Percentiles rank a stretch among this genome's conserved stretches.
These are phyloP conservation scores for Raffaelea ambrosiae DNA, from an alignment of 2,329 filamentous ascomycete species.

Conservation along the genomic window DNA sequence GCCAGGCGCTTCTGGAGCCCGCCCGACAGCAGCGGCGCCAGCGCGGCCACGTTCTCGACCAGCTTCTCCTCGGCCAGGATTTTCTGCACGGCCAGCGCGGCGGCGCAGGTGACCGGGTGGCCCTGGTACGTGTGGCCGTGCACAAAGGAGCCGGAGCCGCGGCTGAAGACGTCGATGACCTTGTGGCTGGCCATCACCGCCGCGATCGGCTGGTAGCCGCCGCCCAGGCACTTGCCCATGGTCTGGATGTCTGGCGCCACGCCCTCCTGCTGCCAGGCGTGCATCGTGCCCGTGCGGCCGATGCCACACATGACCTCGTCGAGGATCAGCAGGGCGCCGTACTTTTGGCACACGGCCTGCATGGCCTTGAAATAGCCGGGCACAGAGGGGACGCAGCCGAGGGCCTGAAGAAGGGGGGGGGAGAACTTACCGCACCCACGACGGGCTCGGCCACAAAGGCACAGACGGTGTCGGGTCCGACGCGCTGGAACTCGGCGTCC, in stretches of 20 bases:
- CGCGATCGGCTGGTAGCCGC: conserved; percentile 52
- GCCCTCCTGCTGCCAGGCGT: conserved; percentile 56
- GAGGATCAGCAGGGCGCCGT: conserved; percentile 46
- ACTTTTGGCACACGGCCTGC: conserved; percentile 42
- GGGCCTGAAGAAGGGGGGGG: conserved; percentile 23
- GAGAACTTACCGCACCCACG: conserved; percentile 53
- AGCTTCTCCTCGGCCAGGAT: conserved; percentile 27
- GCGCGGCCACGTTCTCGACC: conserved; percentile 23
- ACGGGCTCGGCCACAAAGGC: conserved; percentile 68
- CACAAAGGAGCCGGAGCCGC: conserved; percentile 35
- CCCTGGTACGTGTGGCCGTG: conserved; percentile 51
- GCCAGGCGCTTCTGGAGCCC: conserved; percentile 21
- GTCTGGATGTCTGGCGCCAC: conserved; percentile 53
- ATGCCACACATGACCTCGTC: conserved; percentile 63
- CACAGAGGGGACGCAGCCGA: conserved; percentile 33
- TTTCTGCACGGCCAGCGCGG: conserved; percentile 30
- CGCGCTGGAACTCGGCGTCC: conserved; percentile 53
- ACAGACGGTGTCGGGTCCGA: conserved; percentile 58
- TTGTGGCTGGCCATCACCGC: conserved; percentile 44
- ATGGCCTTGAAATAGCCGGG: conserved; percentile 25
- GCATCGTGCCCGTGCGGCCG: conserved; percentile 51
- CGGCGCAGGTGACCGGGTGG: conserved; percentile 29
- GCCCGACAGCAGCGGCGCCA: conserved; percentile 21
- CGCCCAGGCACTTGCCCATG: conserved; percentile 54
- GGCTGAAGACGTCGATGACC: conserved; percentile 38